phyloP scores from a whole-genome alignment of 2,329 filamentous ascomycete species.

The Ceratocystis huliohia region DNA sequence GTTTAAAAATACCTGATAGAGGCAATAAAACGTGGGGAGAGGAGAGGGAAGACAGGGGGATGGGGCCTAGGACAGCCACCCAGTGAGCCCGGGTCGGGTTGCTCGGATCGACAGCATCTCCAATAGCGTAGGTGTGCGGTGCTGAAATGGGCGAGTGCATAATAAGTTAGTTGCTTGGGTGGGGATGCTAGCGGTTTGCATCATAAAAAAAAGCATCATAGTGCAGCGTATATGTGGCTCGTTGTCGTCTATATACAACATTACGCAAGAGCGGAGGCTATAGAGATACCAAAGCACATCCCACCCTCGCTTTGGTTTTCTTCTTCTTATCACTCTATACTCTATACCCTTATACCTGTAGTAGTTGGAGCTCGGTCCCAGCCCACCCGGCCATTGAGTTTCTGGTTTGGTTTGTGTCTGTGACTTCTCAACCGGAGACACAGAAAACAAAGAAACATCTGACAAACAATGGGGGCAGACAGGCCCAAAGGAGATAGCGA shows the following conservation, averaged over 20 bases:
- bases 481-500: neutral
- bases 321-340: neutral
- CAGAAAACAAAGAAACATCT: neutral
- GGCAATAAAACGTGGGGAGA: neutral
- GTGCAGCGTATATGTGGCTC: neutral
- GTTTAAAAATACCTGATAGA: neutral
- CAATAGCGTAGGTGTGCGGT: neutral
- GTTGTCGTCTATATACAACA: neutral
- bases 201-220: neutral
- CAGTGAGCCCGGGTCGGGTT: neutral
- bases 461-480: neutral
- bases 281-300: neutral
- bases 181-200: neutral
- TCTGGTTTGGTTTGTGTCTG: neutral
- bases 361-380: neutral
- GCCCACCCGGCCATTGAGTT: neutral
- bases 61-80: neutral
- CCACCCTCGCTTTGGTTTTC: neutral
- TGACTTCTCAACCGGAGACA: neutral
- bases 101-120: neutral
- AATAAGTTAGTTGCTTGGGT: neutral
- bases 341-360: neutral
- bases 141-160: neutral
- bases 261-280: neutral
- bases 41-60: neutral